phyloP scores from a whole-genome alignment of 768 basidiomycete species.

The Trichaptum fuscoviolaceum region DNA sequence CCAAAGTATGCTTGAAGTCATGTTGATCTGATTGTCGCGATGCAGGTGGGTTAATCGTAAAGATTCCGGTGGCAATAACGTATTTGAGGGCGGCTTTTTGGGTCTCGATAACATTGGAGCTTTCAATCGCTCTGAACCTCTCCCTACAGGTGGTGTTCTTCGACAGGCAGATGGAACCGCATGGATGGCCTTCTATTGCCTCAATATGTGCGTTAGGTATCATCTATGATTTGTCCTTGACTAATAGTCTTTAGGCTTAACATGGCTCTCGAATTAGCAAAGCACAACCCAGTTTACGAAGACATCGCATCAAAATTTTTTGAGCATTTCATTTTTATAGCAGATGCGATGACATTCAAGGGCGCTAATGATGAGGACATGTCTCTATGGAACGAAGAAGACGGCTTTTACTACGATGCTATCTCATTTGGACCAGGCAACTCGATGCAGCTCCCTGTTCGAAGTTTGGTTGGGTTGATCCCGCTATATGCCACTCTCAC shows the following conservation, averaged over 20 bases:
- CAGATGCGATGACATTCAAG: constrained; percentile 96
- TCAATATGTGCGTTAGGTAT: constrained; percentile 72
- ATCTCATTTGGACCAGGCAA: constrained; percentile 81
- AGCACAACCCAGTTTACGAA: constrained; percentile 96
- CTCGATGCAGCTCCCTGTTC: constrained; percentile 87
- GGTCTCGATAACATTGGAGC: constrained; percentile 97
- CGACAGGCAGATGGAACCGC: constrained; percentile 98
- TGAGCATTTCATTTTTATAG: constrained; percentile 97
- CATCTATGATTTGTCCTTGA: constrained; percentile 7
- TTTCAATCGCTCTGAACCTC: constrained; percentile 95
- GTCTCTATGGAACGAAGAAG: constrained; percentile 92
- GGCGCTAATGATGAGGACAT: constrained; percentile 64
- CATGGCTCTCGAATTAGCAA: constrained; percentile 95
- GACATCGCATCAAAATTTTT: constrained; percentile 99
- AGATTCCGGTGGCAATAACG: constrained; percentile 89
- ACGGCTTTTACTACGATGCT: constrained; percentile 98
- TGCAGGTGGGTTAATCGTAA: constrained; percentile 97
- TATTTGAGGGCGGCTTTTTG: constrained; percentile 98
- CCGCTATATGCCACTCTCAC: constrained; percentile 94
- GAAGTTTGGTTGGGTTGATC: constrained; percentile 95
- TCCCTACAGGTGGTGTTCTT: constrained; percentile 89
- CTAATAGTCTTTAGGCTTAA: constrained; percentile 58
- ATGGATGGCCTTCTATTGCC: constrained; percentile 99
- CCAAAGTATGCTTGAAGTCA: background rate
- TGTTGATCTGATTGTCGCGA: background rate